Evolutionary conservation across 345 rosid genomes (phyloP).

Genomic region (Odontarrhena argentea): DNA sequence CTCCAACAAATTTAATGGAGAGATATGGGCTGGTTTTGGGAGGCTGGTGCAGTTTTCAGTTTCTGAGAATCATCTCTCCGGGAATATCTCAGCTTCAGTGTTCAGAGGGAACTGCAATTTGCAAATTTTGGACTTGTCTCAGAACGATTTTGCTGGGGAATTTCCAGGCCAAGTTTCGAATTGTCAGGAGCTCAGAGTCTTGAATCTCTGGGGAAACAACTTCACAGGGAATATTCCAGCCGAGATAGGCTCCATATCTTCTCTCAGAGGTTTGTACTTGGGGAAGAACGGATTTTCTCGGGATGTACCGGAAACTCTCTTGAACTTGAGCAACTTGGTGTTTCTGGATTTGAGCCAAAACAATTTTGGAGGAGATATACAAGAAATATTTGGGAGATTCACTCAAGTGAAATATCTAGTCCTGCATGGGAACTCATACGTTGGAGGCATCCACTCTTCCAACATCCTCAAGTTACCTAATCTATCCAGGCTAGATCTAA

Average conservation of each 20-base stretch:
- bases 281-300: constrained; percentile 67
- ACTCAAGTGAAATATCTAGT: constrained; percentile 59
- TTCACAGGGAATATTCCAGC: constrained; percentile 63
- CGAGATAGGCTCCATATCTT: constrained; percentile 63
- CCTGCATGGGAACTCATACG: constrained; percentile 60
- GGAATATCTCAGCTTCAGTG: constrained; percentile 44
- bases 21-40: constrained; percentile 57
- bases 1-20: constrained; percentile 60
- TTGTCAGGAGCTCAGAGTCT: constrained; percentile 52
- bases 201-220: constrained; percentile 70
- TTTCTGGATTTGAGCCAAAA: constrained; percentile 77
- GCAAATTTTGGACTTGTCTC: constrained; percentile 60
- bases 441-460: constrained; percentile 67
- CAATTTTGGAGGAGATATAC: constrained; percentile 66
- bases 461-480: constrained; percentile 63
- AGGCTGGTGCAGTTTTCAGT: constrained; percentile 61
- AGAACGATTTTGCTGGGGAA: constrained; percentile 52
- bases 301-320: constrained; percentile 64
- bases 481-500: constrained; percentile 66
- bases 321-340: constrained; percentile 56
- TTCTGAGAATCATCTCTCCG: constrained; percentile 54
- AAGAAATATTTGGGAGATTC: constrained; percentile 69
- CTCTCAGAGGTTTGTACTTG: constrained; percentile 62
- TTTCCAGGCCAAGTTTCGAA: constrained; percentile 58
- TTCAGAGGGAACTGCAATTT: constrained; percentile 60